Conservation (phyloP, 345 rosid genomes). For the Corchorus olitorius region DNA sequence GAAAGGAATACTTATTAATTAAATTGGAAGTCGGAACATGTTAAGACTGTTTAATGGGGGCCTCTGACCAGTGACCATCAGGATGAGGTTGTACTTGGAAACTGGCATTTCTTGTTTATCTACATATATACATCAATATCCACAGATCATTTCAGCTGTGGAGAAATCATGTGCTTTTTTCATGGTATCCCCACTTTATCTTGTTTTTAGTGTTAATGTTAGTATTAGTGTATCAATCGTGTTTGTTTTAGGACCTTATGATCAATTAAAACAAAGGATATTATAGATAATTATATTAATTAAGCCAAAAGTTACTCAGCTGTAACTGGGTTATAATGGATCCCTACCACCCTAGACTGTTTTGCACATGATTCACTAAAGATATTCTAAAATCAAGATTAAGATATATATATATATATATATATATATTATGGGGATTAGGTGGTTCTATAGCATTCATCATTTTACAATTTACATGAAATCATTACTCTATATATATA, state of each 20-base stretch:
- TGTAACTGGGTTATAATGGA: neutral
- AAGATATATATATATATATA: too few species aligned
- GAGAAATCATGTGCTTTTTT: slow-evolving; percentile 3
- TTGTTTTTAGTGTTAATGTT: neutral
- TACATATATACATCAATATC: too few species aligned
- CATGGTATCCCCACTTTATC: slow-evolving; percentile 5
- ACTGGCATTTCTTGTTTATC: neutral
- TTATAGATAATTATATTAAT: neutral
- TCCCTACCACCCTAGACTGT: neutral
- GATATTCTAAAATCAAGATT: neutral
- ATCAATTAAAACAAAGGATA: too few species aligned
- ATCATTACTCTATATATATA: neutral
- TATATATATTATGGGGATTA: too few species aligned
- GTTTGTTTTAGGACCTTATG: neutral
- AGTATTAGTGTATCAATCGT: neutral
- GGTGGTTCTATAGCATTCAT: neutral
- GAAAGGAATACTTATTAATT: neutral
- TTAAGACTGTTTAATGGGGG: neutral
- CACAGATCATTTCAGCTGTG: too few species aligned
- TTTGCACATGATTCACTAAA: neutral
- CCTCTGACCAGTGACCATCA: neutral
- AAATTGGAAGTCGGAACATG: neutral
- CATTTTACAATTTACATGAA: neutral
- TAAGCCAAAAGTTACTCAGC: neutral
- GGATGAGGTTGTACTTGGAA: neutral